Conservation (phyloP, 106 monocot species). For the Iris macrosiphon region DNA sequence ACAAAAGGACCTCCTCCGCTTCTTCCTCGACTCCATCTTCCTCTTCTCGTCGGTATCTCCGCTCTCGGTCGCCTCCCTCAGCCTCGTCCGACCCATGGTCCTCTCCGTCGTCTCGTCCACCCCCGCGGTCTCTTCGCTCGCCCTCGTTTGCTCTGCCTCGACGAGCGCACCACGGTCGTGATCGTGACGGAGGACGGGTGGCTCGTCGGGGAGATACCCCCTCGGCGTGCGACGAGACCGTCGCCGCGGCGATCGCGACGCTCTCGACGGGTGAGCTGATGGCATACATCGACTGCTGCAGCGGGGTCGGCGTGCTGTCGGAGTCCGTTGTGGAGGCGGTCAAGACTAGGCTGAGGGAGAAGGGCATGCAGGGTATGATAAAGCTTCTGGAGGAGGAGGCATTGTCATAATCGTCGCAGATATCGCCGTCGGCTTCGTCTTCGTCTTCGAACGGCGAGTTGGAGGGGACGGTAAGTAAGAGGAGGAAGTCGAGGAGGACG, state of each 20-base stretch:
- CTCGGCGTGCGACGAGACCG: slow-evolving; percentile 35
- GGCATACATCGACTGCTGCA: slow-evolving; percentile 46
- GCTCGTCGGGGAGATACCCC: slow-evolving; percentile 66
- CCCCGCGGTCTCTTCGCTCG: slow-evolving; percentile 47
- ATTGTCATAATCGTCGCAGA: no score
- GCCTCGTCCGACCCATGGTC: slow-evolving; percentile 32
- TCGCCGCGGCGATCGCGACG: slow-evolving; percentile 41
- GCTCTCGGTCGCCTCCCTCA: slow-evolving; percentile 38
- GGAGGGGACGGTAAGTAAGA: not conserved
- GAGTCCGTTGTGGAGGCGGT: slow-evolving; percentile 22
- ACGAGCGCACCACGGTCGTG: slow-evolving; percentile 44
- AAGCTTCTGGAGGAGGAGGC: slow-evolving; percentile 35
- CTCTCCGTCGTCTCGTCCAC: slow-evolving; percentile 32
- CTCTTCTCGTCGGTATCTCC: slow-evolving; percentile 44
- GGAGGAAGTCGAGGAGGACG: slow-evolving; percentile 12
- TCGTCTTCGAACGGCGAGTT: slow-evolving; percentile 19
- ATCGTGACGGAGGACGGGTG: slow-evolving; percentile 47
- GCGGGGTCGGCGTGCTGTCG: slow-evolving; percentile 25
- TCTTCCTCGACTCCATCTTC: slow-evolving; percentile 59
- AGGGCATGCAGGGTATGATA: slow-evolving; percentile 39
- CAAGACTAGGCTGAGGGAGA: slow-evolving; percentile 26
- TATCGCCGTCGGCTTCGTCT: slow-evolving; percentile 11
- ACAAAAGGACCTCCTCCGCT: slow-evolving; percentile 59
- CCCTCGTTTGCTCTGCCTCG: slow-evolving; percentile 34
- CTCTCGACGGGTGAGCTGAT: slow-evolving; percentile 58